phyloP scores from a whole-genome alignment of 2,329 filamentous ascomycete genomes.

The Hypoxylon rubiginosum region DNA sequence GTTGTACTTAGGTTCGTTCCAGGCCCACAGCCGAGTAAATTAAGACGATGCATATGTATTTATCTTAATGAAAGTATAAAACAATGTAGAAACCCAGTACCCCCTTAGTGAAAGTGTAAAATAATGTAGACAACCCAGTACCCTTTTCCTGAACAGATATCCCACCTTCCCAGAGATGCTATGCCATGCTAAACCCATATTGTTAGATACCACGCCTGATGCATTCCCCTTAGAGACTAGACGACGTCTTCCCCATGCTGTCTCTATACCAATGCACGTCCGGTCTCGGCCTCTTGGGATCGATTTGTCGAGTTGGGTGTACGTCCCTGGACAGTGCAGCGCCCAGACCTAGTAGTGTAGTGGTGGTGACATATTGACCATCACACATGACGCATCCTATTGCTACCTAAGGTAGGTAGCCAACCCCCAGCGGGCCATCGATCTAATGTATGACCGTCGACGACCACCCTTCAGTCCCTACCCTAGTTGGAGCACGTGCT shows the following conservation, averaged over 20 bases:
- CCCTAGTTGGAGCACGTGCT: too few species aligned
- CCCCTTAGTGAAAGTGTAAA: neutral
- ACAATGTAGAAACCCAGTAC: too few species aligned
- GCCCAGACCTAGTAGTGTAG: too few species aligned
- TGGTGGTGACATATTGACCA: too few species aligned
- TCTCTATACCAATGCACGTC: neutral
- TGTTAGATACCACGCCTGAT: conserved; percentile 4
- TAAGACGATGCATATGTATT: neutral
- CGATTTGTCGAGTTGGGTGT: too few species aligned
- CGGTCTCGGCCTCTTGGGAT: neutral
- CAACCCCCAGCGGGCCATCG: too few species aligned
- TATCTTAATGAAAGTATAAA: too few species aligned
- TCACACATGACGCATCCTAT: too few species aligned
- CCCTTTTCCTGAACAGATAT: neutral
- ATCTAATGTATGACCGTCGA: too few species aligned
- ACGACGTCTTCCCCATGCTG: neutral
- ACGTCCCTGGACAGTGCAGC: too few species aligned
- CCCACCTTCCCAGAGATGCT: conserved; percentile 11
- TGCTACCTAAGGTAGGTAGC: too few species aligned
- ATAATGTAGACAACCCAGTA: neutral
- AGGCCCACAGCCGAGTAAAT: neutral
- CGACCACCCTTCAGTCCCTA: neutral
- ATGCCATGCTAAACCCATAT: conserved; percentile 12
- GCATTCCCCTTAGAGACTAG: neutral
- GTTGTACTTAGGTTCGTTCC: neutral